phyloP scores from a whole-genome alignment of 352 stramenopile genomes.

The Phytophthora constricta region DNA sequence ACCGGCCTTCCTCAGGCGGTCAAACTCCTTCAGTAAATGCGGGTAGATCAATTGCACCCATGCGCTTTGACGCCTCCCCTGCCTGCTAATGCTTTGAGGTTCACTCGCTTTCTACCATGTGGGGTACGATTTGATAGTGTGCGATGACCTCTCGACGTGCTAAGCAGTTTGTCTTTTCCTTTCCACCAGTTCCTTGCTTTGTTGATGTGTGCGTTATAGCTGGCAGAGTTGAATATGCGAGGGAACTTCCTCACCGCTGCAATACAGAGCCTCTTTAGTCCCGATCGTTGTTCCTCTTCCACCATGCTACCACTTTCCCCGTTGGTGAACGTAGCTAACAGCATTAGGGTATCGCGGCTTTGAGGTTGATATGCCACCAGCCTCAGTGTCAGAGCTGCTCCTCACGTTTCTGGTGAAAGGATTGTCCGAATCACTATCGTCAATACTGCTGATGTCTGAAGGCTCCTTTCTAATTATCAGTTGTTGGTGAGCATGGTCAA shows the following conservation, averaged over 20 bases:
- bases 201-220: conserved; percentile 9
- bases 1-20: too few species aligned
- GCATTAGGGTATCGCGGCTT: neutral
- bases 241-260: neutral
- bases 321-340: neutral
- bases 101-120: too few species aligned
- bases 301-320: neutral
- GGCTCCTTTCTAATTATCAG: neutral
- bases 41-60: too few species aligned
- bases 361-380: too few species aligned
- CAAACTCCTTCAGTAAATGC: too few species aligned
- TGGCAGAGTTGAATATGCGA: conserved; percentile 1
- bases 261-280: neutral
- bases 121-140: too few species aligned
- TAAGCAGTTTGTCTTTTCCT: neutral
- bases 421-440: too few species aligned
- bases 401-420: too few species aligned
- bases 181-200: conserved; percentile 11
- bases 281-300: conserved; percentile 5
- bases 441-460: neutral
- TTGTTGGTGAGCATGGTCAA: neutral
- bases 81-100: too few species aligned
- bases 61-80: too few species aligned
- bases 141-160: too few species aligned
- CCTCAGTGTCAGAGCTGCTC: too few species aligned